phyloP scores from a whole-genome alignment of 1,284 basidiomycete genomes.

The Cystobasidium pallidum region DNA sequence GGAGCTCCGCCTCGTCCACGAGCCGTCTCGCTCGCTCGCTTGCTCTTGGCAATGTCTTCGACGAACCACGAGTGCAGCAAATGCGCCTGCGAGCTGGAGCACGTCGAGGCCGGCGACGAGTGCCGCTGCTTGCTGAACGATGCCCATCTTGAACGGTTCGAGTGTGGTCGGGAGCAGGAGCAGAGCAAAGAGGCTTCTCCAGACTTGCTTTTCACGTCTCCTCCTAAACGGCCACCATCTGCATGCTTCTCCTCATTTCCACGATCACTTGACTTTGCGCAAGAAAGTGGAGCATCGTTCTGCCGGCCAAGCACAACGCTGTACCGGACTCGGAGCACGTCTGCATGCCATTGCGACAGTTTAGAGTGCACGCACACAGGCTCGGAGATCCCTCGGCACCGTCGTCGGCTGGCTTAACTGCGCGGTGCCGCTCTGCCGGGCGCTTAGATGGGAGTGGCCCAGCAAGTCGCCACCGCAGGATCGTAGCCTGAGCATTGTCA shows the following conservation, averaged over 20 bases:
- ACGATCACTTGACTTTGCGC: constrained; percentile 2
- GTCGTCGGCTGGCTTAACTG: neutral
- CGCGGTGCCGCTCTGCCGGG: neutral
- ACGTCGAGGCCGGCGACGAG: constrained; percentile 13
- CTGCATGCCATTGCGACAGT: too few species aligned
- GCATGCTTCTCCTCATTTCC: neutral
- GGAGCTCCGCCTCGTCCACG: too few species aligned
- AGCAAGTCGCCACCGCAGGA: too few species aligned
- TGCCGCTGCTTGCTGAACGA: constrained; percentile 29
- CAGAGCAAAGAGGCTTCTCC: neutral
- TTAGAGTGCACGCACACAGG: neutral
- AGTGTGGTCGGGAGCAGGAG: neutral
- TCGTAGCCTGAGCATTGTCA: too few species aligned
- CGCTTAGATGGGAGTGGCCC: too few species aligned
- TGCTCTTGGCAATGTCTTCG: too few species aligned
- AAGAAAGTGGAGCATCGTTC: neutral
- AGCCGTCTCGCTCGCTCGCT: too few species aligned
- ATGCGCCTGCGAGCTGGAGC: constrained; percentile 24
- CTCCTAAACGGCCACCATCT: neutral
- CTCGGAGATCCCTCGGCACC: constrained; percentile 1
- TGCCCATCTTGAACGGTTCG: too few species aligned
- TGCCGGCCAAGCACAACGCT: constrained; percentile 1
- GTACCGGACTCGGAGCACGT: too few species aligned
- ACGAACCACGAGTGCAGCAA: constrained; percentile 33
- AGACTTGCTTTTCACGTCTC: too few species aligned